phyloP scores from a whole-genome alignment of 2,329 filamentous ascomycete species.

The Calonectria multiphialidica region DNA sequence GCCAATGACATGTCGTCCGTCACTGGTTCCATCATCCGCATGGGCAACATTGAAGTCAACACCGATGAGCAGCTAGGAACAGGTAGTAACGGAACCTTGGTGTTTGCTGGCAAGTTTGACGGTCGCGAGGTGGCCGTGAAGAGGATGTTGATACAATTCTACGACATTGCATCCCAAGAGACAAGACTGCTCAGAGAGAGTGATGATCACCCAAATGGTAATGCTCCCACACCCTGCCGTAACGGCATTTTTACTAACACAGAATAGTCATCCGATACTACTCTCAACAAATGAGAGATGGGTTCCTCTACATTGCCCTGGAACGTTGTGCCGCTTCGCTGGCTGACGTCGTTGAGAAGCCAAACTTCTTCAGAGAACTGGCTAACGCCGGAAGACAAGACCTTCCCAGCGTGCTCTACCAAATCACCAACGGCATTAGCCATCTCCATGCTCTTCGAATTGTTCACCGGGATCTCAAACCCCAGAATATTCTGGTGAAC shows the following conservation, averaged over 20 bases:
- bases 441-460: slow-evolving; percentile 94
- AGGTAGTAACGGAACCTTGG: slow-evolving; percentile 96
- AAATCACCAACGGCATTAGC: slow-evolving; percentile 89
- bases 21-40: slow-evolving; percentile 69
- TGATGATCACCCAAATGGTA: slow-evolving; percentile 90
- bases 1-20: slow-evolving; percentile 70
- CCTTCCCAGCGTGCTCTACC: slow-evolving; percentile 83
- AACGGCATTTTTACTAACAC: slow-evolving; percentile 26
- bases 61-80: slow-evolving; percentile 75
- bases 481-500: slow-evolving; percentile 94
- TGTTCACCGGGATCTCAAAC: slow-evolving; percentile 96
- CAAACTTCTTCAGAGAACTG: slow-evolving; percentile 73
- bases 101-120: slow-evolving; percentile 95
- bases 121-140: slow-evolving; percentile 95
- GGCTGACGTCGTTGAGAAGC: slow-evolving; percentile 89
- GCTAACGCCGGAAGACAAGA: slow-evolving; percentile 81
- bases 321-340: slow-evolving; percentile 95
- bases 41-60: slow-evolving; percentile 74
- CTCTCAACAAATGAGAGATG: slow-evolving; percentile 87
- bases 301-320: slow-evolving; percentile 95
- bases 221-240: too few relatives aligned
- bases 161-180: slow-evolving; percentile 94
- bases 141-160: slow-evolving; percentile 95
- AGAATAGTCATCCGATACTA: slow-evolving; percentile 91
- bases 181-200: slow-evolving; percentile 91